Evolutionary conservation across 371 early-diverging fungal genomes (phyloP).

Genomic region (Mucor velutinosus): DNA sequence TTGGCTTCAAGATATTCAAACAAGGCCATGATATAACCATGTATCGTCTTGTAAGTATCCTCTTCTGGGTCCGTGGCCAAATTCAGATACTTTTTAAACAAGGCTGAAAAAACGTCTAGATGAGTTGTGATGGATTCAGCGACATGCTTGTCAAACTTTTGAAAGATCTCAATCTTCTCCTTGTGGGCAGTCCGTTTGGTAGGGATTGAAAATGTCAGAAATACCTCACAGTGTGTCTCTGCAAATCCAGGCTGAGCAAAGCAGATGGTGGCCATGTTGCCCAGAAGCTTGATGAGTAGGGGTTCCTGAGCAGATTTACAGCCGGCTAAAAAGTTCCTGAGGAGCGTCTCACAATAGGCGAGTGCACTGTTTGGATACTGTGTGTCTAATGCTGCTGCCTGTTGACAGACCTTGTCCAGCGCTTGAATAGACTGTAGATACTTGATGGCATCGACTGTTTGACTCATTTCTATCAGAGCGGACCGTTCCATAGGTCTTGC

Average conservation of each 20-base stretch:
- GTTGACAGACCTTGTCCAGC: constrained; percentile 28
- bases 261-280: constrained; percentile 37
- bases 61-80: background rate
- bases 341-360: constrained; percentile 34
- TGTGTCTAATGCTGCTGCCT: background rate
- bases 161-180: constrained; percentile 29
- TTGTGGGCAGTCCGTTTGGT: background rate
- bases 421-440: constrained; percentile 28
- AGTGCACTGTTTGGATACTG: constrained; percentile 13
- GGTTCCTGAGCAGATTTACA: constrained; percentile 35
- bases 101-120: constrained; percentile 24
- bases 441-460: constrained; percentile 30
- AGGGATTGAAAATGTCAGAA: constrained; percentile 24
- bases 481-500: background rate
- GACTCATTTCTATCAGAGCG: constrained; percentile 23
- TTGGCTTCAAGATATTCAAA: constrained; percentile 33
- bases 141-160: constrained; percentile 30
- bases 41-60: background rate
- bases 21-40: constrained; percentile 31
- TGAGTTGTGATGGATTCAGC: constrained; percentile 30
- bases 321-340: constrained; percentile 49
- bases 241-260: constrained; percentile 38
- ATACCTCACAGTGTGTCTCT: constrained; percentile 21
- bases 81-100: background rate
- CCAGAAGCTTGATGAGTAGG: constrained; percentile 38